These are phyloP conservation scores for Termitomyces sp. DNA, from an alignment of 768 basidiomycete genomes.

Conservation along the genomic window DNA sequence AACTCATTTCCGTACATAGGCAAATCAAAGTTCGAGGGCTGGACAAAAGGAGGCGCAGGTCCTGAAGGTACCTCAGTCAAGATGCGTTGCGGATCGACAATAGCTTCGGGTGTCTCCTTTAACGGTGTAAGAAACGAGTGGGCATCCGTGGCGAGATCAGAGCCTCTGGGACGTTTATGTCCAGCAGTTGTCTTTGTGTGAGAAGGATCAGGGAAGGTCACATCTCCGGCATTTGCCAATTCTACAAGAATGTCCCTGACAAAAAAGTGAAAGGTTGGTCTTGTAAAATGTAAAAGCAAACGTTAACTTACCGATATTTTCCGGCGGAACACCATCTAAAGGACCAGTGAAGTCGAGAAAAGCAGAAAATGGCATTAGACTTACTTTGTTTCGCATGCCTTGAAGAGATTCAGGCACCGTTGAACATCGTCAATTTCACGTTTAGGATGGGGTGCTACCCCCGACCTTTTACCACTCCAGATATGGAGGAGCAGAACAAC, in stretches of 20 bases:
- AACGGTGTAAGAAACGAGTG: background rate
- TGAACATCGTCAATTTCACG: conserved; percentile 57
- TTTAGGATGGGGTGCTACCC: conserved; percentile 36
- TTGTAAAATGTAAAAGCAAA: background rate
- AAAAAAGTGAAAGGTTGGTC: background rate
- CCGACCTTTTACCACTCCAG: conserved; percentile 52
- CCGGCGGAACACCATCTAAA: conserved; percentile 37
- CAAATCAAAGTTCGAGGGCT: conserved; percentile 26
- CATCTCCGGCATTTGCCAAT: conserved; percentile 28
- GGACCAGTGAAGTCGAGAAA: background rate
- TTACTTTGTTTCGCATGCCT: conserved; percentile 32
- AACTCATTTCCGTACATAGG: conserved; percentile 56
- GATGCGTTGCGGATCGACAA: conserved; percentile 23
- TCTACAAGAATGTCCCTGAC: conserved; percentile 31
- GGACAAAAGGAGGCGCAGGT: conserved; percentile 6
- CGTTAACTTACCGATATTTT: conserved; percentile 26
- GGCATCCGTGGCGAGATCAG: background rate
- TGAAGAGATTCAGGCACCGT: conserved; percentile 50
- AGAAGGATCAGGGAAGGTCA: conserved; percentile 15
- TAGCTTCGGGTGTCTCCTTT: conserved; percentile 16
- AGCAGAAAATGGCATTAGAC: background rate
- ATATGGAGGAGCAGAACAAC: conserved; percentile 61
- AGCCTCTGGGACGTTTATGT: conserved; percentile 14
- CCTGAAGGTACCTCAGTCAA: conserved; percentile 12
- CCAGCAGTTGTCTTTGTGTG: conserved; percentile 1